phyloP scores from a whole-genome alignment of 1,284 basidiomycete species.

The Amylostereum areolatum region DNA sequence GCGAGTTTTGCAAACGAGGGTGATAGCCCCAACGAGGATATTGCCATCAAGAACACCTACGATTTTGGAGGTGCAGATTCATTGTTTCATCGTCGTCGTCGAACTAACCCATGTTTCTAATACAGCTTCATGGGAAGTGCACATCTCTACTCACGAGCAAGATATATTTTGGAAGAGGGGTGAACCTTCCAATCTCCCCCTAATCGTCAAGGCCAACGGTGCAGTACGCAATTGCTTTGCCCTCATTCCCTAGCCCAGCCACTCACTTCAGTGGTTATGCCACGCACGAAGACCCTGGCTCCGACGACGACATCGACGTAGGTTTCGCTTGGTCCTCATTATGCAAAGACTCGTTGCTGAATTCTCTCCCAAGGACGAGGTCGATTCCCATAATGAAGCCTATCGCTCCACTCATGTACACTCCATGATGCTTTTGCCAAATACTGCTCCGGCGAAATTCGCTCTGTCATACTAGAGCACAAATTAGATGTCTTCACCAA shows the following conservation, averaged over 20 bases:
- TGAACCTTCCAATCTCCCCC: slow-evolving; percentile 10
- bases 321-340: neutral
- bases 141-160: slow-evolving; percentile 16
- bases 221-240: slow-evolving; percentile 9
- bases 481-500: neutral
- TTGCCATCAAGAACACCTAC: slow-evolving; percentile 27
- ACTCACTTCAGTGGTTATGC: neutral
- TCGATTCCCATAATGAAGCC: neutral
- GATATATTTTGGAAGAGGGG: slow-evolving; percentile 9
- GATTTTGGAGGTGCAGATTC: slow-evolving; percentile 20
- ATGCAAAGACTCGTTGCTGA: neutral
- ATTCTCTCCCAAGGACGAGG: neutral
- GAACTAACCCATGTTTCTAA: neutral
- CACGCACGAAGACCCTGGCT: neutral
- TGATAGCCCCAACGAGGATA: slow-evolving; percentile 20
- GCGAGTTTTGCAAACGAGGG: slow-evolving; percentile 16
- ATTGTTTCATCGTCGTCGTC: neutral
- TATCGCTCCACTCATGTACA: neutral
- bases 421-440: neutral
- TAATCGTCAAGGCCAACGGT: slow-evolving; percentile 15
- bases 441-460: neutral
- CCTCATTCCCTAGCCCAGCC: neutral
- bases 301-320: neutral
- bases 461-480: neutral
- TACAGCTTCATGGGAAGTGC: slow-evolving; percentile 17